Conservation (phyloP, 768 basidiomycete species). For the Tricholoma sp. region DNA sequence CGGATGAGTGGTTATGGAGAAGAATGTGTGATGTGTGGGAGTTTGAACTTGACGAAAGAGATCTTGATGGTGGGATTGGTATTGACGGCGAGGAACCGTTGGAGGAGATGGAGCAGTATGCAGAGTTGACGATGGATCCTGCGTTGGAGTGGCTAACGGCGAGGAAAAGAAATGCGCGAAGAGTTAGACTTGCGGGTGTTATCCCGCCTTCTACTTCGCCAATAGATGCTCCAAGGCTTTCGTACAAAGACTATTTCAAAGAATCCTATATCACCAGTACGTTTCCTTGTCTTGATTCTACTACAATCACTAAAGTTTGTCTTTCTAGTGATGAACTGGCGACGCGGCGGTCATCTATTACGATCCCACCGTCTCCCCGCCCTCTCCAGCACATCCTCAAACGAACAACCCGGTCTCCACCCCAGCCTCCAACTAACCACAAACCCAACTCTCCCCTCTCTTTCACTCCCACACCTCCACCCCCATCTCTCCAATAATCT, state of each 20-base stretch:
- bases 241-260: constrained; percentile 70
- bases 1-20: constrained; percentile 81
- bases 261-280: constrained; percentile 65
- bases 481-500: background rate
- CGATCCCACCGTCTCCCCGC: constrained; percentile 29
- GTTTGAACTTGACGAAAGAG: constrained; percentile 25
- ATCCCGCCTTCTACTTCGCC: background rate
- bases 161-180: constrained; percentile 13
- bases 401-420: background rate
- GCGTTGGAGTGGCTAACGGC: constrained; percentile 34
- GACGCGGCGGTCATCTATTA: constrained; percentile 65
- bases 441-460: background rate
- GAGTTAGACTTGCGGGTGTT: background rate
- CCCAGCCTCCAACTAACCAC: background rate
- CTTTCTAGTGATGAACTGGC: constrained; percentile 70
- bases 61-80: background rate
- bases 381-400: background rate
- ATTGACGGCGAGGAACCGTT: constrained; percentile 29
- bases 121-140: constrained; percentile 34
- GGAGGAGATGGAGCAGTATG: constrained; percentile 29
- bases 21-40: constrained; percentile 59
- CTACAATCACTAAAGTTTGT: background rate
- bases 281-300: constrained; percentile 16
- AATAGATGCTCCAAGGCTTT: constrained; percentile 28
- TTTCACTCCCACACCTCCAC: background rate